Evolutionary conservation across 2,329 filamentous ascomycete genomes (phyloP).

Genomic region (Colletotrichum lindemuthianum): DNA sequence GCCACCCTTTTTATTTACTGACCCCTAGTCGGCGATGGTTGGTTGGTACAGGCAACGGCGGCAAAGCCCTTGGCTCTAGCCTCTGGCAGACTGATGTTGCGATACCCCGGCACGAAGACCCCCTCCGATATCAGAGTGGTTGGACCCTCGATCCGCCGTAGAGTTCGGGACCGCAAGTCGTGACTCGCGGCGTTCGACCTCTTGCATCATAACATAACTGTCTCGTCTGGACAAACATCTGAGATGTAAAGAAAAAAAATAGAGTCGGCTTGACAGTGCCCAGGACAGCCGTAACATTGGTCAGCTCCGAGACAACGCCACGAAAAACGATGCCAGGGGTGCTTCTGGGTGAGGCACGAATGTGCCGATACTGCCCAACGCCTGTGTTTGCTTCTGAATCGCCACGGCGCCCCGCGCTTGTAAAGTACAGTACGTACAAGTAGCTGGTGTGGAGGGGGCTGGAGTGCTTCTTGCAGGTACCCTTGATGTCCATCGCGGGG

Average conservation of each 20-base stretch:
- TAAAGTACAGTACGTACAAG: too few species aligned
- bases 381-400: not conserved
- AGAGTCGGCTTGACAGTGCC: slow-evolving; percentile 10
- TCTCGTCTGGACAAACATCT: not conserved
- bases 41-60: slow-evolving; percentile 31
- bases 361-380: not conserved
- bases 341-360: not conserved
- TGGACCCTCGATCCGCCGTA: slow-evolving; percentile 32
- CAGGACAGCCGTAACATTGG: slow-evolving; percentile 17
- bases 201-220: slow-evolving; percentile 37
- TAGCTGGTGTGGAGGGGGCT: not conserved
- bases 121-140: slow-evolving; percentile 29
- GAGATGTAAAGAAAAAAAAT: not conserved
- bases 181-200: slow-evolving; percentile 32
- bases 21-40: slow-evolving; percentile 12
- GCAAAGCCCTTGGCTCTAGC: slow-evolving; percentile 30
- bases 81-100: slow-evolving; percentile 13
- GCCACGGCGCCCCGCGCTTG: too few species aligned
- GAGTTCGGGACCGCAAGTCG: slow-evolving; percentile 28
- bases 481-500: slow-evolving; percentile 18
- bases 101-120: slow-evolving; percentile 17
- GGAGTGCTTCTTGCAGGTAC: not conserved
- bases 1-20: slow-evolving; percentile 31
- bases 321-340: slow-evolving; percentile 9
- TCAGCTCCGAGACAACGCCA: slow-evolving; percentile 12